Conservation (phyloP, 163 green algal species). For the Prototheca wickerhamii region DNA sequence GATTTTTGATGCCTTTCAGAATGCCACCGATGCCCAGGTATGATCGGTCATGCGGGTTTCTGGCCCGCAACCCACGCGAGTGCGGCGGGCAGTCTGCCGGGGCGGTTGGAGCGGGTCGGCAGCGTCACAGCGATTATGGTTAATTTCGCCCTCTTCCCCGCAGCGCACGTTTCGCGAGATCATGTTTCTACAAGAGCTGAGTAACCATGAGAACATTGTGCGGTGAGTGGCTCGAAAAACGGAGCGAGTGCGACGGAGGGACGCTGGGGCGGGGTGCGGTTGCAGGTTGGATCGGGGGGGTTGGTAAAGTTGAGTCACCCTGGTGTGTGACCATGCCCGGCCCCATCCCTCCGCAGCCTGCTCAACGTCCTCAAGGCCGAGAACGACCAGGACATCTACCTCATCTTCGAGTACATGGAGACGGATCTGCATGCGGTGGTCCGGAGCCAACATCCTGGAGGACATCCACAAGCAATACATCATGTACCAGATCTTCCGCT, state of each 20-base stretch:
- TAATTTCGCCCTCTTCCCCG: neutral
- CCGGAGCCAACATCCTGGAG: conserved; percentile 90
- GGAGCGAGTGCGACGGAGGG: neutral
- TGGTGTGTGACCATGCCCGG: too few relatives aligned
- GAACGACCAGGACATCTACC: conserved; percentile 96
- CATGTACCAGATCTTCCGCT: conserved; percentile 97
- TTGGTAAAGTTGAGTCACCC: too few relatives aligned
- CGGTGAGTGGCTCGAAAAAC: conserved; percentile 36
- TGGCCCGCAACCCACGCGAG: neutral
- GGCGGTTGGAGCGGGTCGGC: neutral
- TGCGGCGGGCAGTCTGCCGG: neutral
- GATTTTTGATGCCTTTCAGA: conserved; percentile 98
- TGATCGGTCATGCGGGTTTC: neutral
- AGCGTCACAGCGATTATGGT: neutral
- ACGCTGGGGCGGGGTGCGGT: neutral
- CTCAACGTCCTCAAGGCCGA: conserved; percentile 94
- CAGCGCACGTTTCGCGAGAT: conserved; percentile 97
- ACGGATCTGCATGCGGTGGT: conserved; percentile 96
- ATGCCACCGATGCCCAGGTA: conserved; percentile 94
- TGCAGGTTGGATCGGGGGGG: too few relatives aligned
- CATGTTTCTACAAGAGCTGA: conserved; percentile 97
- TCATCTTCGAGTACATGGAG: conserved; percentile 97
- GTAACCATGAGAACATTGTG: conserved; percentile 96
- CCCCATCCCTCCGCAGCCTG: conserved; percentile 65
- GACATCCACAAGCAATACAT: conserved; percentile 98